phyloP scores from a whole-genome alignment of 352 stramenopile species.

The Phytophthora cryptogea region DNA sequence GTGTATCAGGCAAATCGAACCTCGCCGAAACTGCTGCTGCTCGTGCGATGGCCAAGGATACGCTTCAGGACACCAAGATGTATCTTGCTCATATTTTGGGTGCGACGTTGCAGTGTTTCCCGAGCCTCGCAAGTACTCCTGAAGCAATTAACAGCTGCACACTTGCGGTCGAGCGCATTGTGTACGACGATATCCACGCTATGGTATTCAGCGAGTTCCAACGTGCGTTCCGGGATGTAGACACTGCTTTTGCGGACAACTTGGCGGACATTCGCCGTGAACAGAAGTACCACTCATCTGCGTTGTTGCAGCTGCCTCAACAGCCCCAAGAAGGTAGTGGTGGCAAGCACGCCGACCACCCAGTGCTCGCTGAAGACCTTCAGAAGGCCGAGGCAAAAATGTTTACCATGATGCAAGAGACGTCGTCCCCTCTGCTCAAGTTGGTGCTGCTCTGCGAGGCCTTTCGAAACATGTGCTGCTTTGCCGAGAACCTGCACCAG shows the following conservation, averaged over 20 bases:
- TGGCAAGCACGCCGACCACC: background rate
- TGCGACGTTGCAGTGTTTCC: conserved; percentile 65
- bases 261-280: conserved; percentile 55
- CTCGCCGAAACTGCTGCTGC: conserved; percentile 4
- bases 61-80: conserved; percentile 72
- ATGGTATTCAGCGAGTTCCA: conserved; percentile 63
- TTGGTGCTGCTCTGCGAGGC: conserved; percentile 60
- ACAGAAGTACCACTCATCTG: conserved; percentile 40
- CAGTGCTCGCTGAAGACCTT: conserved; percentile 42
- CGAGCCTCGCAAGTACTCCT: conserved; percentile 57
- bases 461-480: conserved; percentile 69
- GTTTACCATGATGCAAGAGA: conserved; percentile 49
- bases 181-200: conserved; percentile 71
- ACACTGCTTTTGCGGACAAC: conserved; percentile 52
- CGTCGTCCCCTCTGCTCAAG: conserved; percentile 62
- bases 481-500: conserved; percentile 67
- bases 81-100: conserved; percentile 64
- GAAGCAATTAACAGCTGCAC: conserved; percentile 52
- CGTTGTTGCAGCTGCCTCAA: conserved; percentile 24
- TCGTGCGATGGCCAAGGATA: conserved; percentile 40
- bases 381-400: conserved; percentile 48
- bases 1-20: conserved; percentile 17
- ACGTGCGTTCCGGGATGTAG: conserved; percentile 45
- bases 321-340: conserved; percentile 11
- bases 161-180: conserved; percentile 60